These are phyloP conservation scores for Septoria petroselini DNA, from an alignment of 2,329 filamentous ascomycete species.

Conservation along the genomic window DNA sequence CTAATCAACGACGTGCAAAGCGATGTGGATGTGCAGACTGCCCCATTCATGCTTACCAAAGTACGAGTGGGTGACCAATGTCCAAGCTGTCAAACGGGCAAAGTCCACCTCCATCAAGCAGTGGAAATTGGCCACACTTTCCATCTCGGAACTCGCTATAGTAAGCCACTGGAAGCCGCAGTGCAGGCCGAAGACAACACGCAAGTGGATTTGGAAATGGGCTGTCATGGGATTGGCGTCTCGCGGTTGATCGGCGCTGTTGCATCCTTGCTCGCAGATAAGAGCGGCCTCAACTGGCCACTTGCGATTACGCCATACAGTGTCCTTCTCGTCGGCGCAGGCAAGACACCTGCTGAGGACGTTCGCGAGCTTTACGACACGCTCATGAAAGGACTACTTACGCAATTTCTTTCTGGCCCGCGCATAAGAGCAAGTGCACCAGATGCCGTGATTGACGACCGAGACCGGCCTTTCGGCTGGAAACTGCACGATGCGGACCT, in stretches of 20 bases:
- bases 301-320: conserved; percentile 81
- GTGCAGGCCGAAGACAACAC: conserved; percentile 47
- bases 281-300: conserved; percentile 82
- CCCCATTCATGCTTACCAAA: conserved; percentile 61
- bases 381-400: conserved; percentile 39
- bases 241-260: conserved; percentile 86
- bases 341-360: conserved; percentile 20
- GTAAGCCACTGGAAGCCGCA: conserved; percentile 64
- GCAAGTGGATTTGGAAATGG: conserved; percentile 74
- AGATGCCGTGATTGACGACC: conserved; percentile 73
- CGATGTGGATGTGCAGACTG: conserved; percentile 4
- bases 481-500: conserved; percentile 88
- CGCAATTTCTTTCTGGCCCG: neutral
- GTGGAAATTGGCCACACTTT: conserved; percentile 96
- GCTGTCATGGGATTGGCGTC: conserved; percentile 92
- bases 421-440: conserved; percentile 17
- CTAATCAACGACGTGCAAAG: conserved; percentile 3
- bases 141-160: conserved; percentile 86
- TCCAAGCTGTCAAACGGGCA: conserved; percentile 60
- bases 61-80: conserved; percentile 69
- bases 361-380: conserved; percentile 58
- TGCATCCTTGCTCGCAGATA: conserved; percentile 70
- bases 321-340: conserved; percentile 59
- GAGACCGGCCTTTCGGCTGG: conserved; percentile 65
- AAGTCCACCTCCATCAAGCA: conserved; percentile 64